Conservation (phyloP, 305 asterid genomes). For the Ilex paraguariensis region DNA sequence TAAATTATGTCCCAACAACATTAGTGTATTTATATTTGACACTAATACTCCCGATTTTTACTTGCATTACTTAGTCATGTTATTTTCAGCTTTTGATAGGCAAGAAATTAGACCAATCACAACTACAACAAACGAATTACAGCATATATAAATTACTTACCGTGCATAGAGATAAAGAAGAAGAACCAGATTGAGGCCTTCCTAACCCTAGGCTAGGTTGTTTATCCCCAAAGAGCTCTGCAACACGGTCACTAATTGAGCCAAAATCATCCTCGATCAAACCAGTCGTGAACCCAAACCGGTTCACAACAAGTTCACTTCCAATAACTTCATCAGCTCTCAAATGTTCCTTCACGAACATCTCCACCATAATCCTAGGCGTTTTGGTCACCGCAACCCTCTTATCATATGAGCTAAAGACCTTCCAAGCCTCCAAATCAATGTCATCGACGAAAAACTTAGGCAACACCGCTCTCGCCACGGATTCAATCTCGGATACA, state of each 20-base stretch:
- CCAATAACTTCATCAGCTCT: conserved; percentile 67
- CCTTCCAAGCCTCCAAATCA: conserved; percentile 60
- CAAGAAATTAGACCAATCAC: too few species aligned
- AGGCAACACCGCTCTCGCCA: conserved; percentile 75
- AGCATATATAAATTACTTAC: conserved; percentile 22
- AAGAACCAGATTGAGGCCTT: conserved; percentile 17
- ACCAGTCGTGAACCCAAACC: conserved; percentile 70
- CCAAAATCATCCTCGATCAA: conserved; percentile 32
- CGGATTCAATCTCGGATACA: conserved; percentile 57
- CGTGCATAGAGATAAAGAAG: conserved; percentile 46
- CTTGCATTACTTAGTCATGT: too few species aligned
- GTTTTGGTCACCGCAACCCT: conserved; percentile 64
- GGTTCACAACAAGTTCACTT: conserved; percentile 38
- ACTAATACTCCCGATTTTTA: too few species aligned
- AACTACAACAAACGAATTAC: too few species aligned
- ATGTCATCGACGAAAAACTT: conserved; percentile 67
- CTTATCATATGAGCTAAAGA: conserved; percentile 37
- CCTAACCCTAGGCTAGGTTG: conserved; percentile 59
- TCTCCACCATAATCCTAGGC: conserved; percentile 82
- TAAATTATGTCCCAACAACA: too few species aligned
- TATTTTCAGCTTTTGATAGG: too few species aligned
- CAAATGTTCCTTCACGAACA: conserved; percentile 74
- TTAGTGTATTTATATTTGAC: too few species aligned
- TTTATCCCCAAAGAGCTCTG: conserved; percentile 30
- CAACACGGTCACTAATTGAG: conserved; percentile 24